phyloP scores from a whole-genome alignment of 2,329 filamentous ascomycete genomes.

The Elsinoe necatrix region DNA sequence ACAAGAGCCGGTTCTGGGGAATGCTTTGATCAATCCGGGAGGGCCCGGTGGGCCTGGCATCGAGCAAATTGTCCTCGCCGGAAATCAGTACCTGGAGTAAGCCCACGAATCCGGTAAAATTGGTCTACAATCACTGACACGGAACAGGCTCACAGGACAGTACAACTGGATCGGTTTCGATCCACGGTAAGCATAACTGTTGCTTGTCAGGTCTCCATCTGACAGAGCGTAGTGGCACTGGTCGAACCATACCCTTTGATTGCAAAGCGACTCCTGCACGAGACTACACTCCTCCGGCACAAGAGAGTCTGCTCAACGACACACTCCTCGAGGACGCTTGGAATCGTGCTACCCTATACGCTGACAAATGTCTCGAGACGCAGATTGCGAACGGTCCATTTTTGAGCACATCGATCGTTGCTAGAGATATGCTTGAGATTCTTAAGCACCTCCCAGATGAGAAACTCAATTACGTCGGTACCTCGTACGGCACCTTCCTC shows the following conservation, averaged over 20 bases:
- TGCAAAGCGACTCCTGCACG: background rate
- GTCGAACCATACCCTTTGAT: background rate
- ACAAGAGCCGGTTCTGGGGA: constrained; percentile 35
- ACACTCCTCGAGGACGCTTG: constrained; percentile 35
- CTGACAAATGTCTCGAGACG: constrained; percentile 22
- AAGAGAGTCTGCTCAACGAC: constrained; percentile 29
- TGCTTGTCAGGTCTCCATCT: constrained; percentile 23
- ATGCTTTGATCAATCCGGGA: constrained; percentile 37
- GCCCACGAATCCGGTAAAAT: background rate
- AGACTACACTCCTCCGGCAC: constrained; percentile 17
- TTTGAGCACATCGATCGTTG: constrained; percentile 40
- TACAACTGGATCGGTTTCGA: constrained; percentile 40
- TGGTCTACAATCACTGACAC: background rate
- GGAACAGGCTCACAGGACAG: constrained; percentile 24
- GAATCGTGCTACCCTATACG: constrained; percentile 34
- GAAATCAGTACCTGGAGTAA: constrained; percentile 13
- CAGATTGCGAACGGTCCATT: constrained; percentile 33
- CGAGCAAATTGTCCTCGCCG: constrained; percentile 24
- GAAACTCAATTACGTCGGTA: constrained; percentile 38
- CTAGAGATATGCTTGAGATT: constrained; percentile 43
- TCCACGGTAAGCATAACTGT: constrained; percentile 30
- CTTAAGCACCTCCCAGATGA: constrained; percentile 32
- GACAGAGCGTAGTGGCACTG: constrained; percentile 25
- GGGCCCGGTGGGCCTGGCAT: constrained; percentile 38
- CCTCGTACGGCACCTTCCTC: constrained; percentile 42